Percentiles rank a stretch among this genome's conserved stretches.
Conservation (phyloP, 202 grass and related monocot genomes). For the Setaria italica region DNA sequence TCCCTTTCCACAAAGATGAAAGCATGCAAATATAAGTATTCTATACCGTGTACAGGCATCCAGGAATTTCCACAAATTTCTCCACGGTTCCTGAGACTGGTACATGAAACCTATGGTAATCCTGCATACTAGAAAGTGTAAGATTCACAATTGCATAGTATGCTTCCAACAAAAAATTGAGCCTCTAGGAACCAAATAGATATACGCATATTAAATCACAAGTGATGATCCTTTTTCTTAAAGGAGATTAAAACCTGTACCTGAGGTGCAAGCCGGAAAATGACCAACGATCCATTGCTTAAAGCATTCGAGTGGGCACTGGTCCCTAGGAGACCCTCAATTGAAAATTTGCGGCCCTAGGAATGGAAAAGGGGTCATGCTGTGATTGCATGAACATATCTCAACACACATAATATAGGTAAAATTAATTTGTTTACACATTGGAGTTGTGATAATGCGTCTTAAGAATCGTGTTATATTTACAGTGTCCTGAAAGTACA, state of each 20-base stretch:
- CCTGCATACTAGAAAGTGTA: constrained; percentile 56
- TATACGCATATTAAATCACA: neutral
- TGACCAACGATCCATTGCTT: constrained; percentile 77
- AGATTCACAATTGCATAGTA: constrained; percentile 18
- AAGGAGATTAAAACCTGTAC: constrained; percentile 45
- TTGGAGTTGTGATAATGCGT: neutral
- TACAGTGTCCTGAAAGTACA: constrained; percentile 10
- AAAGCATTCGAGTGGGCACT: constrained; percentile 56
- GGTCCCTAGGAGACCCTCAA: constrained; percentile 82
- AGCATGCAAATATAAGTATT: constrained; percentile 49
- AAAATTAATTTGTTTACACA: constrained; percentile 31
- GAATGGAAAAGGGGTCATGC: constrained; percentile 38
- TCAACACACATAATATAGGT: neutral
- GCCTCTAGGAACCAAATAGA: neutral
- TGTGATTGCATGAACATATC: neutral
- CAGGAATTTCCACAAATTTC: constrained; percentile 91
- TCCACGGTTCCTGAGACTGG: constrained; percentile 93
- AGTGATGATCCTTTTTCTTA: constrained; percentile 1
- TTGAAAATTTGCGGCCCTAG: constrained; percentile 95
- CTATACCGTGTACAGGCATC: constrained; percentile 89
- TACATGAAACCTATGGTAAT: constrained; percentile 99
- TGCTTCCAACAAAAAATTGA: neutral
- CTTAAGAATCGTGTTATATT: neutral
- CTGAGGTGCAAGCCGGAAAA: constrained; percentile 97
- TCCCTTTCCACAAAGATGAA: constrained; percentile 11